phyloP scores from a whole-genome alignment of 2,329 filamentous ascomycete species.

The Neofusicoccum umdonicola region DNA sequence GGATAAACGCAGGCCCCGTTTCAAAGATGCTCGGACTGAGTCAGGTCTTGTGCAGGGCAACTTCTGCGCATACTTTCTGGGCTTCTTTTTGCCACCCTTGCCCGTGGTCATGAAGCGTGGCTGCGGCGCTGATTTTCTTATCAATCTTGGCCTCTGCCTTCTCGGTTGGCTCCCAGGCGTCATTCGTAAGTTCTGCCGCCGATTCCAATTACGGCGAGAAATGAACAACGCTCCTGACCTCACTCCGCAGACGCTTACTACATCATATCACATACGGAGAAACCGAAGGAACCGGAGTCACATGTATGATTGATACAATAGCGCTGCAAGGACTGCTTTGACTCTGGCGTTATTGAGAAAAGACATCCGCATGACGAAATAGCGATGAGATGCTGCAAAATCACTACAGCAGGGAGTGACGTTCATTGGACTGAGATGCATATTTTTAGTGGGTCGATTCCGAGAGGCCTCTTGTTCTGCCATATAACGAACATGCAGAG shows the following conservation, averaged over 20 bases:
- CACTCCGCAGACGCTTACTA: not conserved
- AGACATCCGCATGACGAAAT: too few species aligned
- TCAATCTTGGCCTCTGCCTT: not conserved
- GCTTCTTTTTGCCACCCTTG: not conserved
- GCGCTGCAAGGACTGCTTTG: too few species aligned
- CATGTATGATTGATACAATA: too few species aligned
- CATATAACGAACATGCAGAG: too few species aligned
- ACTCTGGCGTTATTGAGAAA: too few species aligned
- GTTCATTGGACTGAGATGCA: too few species aligned
- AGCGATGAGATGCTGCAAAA: too few species aligned
- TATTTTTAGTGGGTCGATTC: too few species aligned
- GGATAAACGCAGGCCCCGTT: too few species aligned
- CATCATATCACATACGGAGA: not conserved
- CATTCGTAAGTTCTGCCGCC: not conserved
- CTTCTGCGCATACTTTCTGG: not conserved
- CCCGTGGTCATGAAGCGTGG: not conserved
- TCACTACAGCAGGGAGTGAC: too few species aligned
- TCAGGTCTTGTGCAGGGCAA: not conserved
- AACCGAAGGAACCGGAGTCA: too few species aligned
- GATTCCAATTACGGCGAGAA: not conserved
- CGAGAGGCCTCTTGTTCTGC: too few species aligned
- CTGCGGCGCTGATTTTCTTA: not conserved
- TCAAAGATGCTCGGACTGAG: not conserved
- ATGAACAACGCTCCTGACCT: not conserved
- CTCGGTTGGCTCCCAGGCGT: constrained; percentile 2